Conservation (phyloP, 495 filamentous ascomycete species). For the Aspergillus saccharolyticus region DNA sequence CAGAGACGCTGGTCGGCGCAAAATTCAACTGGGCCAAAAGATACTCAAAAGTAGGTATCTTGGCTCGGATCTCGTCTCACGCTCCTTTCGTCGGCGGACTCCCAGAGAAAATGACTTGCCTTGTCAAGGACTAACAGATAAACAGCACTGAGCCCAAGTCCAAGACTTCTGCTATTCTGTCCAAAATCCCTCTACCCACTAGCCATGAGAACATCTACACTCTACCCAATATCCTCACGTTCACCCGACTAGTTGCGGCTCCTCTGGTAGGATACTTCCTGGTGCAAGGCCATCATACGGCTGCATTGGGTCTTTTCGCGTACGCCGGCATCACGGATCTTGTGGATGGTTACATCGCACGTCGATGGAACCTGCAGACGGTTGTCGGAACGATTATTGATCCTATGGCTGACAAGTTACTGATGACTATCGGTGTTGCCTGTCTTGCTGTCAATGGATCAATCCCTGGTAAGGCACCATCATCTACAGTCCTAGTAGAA, state of each 20-base stretch:
- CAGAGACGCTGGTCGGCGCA: constrained; percentile 25
- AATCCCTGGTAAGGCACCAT: constrained; percentile 62
- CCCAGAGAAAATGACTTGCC: neutral
- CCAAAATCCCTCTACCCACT: constrained; percentile 43
- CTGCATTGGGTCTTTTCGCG: constrained; percentile 77
- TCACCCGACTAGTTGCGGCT: constrained; percentile 76
- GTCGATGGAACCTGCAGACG: constrained; percentile 79
- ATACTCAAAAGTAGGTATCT: constrained; percentile 17
- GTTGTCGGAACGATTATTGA: constrained; percentile 96
- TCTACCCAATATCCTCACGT: constrained; percentile 85
- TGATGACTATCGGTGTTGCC: constrained; percentile 89
- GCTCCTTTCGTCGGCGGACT: no score
- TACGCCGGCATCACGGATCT: constrained; percentile 91
- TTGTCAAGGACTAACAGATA: constrained; percentile 2
- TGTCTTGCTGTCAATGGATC: constrained; percentile 75
- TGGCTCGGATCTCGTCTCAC: no score
- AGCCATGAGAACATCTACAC: constrained; percentile 92
- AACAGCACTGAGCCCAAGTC: constrained; percentile 12
- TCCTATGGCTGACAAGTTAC: constrained; percentile 90
- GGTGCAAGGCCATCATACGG: constrained; percentile 70
- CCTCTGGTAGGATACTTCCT: constrained; percentile 88
- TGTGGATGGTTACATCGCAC: constrained; percentile 87
- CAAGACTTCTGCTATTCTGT: constrained; percentile 38
- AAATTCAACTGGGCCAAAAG: constrained; percentile 18
- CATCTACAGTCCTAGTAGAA: no score